phyloP scores from a whole-genome alignment of 345 rosid species.

The Ailanthus altissimus region DNA sequence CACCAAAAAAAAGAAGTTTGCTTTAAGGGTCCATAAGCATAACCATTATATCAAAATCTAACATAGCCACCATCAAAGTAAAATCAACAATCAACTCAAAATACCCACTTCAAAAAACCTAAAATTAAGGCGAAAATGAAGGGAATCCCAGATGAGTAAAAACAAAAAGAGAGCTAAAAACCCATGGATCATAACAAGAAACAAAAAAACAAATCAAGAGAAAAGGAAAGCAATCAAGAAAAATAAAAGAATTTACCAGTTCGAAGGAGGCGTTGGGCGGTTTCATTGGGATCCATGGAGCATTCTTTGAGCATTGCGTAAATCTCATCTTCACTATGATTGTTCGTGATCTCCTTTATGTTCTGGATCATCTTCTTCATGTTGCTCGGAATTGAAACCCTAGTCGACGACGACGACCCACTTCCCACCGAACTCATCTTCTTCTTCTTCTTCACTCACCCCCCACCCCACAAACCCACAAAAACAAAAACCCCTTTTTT shows the following conservation, averaged over 20 bases:
- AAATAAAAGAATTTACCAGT: conserved; percentile 45
- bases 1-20: not conserved
- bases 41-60: conserved; percentile 18
- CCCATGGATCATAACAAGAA: conserved; percentile 20
- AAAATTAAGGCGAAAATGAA: not conserved
- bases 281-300: conserved; percentile 91
- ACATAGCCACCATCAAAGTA: conserved; percentile 17
- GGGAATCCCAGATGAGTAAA: conserved; percentile 31
- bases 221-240: conserved; percentile 18
- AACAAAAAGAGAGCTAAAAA: not conserved
- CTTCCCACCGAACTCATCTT: conserved; percentile 39
- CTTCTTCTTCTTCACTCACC: conserved; percentile 62
- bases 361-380: conserved; percentile 67
- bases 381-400: conserved; percentile 69
- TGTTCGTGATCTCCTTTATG: conserved; percentile 75
- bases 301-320: conserved; percentile 90
- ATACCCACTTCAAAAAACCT: conserved; percentile 20
- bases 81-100: conserved; percentile 26
- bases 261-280: conserved; percentile 63
- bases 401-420: conserved; percentile 23
- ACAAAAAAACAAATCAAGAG: conserved; percentile 15
- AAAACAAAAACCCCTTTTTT: conserved; percentile 15
- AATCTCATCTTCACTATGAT: conserved; percentile 91
- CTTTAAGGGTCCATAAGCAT: not conserved
- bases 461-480: conserved; percentile 12